Percentiles rank a stretch among this genome's conserved stretches.
phyloP scores from a whole-genome alignment of 2,329 filamentous ascomycete genomes.

The Pseudogymnoascus sp. region DNA sequence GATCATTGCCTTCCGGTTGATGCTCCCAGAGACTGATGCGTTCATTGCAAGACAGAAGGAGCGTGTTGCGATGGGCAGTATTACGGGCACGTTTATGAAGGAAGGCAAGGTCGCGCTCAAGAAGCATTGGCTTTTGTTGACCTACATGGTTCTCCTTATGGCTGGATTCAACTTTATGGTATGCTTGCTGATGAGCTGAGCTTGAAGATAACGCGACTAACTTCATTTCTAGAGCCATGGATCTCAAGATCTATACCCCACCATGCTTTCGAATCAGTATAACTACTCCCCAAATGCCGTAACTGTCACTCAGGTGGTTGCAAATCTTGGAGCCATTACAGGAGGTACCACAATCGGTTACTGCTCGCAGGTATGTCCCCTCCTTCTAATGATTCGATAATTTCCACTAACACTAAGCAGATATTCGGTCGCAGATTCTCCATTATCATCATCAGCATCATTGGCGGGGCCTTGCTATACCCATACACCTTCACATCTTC shows the following conservation, averaged over 20 bases:
- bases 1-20: constrained; percentile 71
- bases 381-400: not conserved
- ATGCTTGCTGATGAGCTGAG: constrained; percentile 34
- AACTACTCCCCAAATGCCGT: constrained; percentile 33
- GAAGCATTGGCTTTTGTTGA: constrained; percentile 70
- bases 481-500: constrained; percentile 66
- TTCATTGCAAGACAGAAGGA: constrained; percentile 60
- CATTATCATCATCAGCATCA: constrained; percentile 55
- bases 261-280: constrained; percentile 50
- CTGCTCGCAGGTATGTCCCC: constrained; percentile 42
- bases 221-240: constrained; percentile 19
- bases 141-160: constrained; percentile 81
- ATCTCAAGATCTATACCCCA: constrained; percentile 48
- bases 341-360: constrained; percentile 63
- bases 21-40: constrained; percentile 69
- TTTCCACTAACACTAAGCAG: not conserved
- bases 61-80: constrained; percentile 50
- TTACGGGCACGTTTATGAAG: constrained; percentile 59
- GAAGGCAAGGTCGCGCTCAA: constrained; percentile 74
- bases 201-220: not conserved
- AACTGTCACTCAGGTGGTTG: constrained; percentile 64
- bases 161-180: constrained; percentile 90
- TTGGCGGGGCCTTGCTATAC: constrained; percentile 72
- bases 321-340: constrained; percentile 61
- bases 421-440: constrained; percentile 61